Percentiles rank a stretch among this genome's conserved stretches.
phyloP scores from a whole-genome alignment of 1,284 basidiomycete species.

The Ganoderma resinaceum region DNA sequence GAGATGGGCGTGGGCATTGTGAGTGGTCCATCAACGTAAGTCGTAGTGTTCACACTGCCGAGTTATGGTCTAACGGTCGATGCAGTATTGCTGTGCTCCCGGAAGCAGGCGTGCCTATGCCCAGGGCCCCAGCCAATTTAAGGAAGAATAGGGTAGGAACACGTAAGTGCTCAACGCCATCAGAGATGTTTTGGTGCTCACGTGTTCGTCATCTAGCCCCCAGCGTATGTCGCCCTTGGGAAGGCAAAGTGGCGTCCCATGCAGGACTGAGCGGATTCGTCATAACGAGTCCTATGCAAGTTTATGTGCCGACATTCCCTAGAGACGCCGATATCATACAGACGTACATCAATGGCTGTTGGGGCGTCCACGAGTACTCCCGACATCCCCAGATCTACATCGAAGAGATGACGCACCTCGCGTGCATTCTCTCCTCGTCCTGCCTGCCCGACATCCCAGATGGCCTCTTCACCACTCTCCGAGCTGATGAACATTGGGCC shows the following conservation, averaged over 20 bases:
- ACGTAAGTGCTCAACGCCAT: too few relatives aligned
- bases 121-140: too few relatives aligned
- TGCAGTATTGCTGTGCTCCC: too few relatives aligned
- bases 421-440: not conserved
- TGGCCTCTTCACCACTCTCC: not conserved
- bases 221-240: not conserved
- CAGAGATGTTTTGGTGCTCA: too few relatives aligned
- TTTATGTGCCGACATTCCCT: not conserved
- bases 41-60: too few relatives aligned
- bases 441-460: not conserved
- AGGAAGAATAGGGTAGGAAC: too few relatives aligned
- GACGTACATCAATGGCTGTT: slow-evolving; percentile 4
- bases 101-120: too few relatives aligned
- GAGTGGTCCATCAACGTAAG: too few relatives aligned
- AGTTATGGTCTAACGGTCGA: too few relatives aligned
- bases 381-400: not conserved
- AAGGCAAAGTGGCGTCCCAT: not conserved
- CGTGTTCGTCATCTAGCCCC: not conserved
- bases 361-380: slow-evolving; percentile 11
- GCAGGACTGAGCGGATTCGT: not conserved
- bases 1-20: too few relatives aligned
- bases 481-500: not conserved
- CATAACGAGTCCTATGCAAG: not conserved
- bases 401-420: not conserved
- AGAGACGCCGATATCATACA: not conserved